Evolutionary conservation across 495 filamentous ascomycete genomes (phyloP).

Genomic region (Penicillium herquei): DNA sequence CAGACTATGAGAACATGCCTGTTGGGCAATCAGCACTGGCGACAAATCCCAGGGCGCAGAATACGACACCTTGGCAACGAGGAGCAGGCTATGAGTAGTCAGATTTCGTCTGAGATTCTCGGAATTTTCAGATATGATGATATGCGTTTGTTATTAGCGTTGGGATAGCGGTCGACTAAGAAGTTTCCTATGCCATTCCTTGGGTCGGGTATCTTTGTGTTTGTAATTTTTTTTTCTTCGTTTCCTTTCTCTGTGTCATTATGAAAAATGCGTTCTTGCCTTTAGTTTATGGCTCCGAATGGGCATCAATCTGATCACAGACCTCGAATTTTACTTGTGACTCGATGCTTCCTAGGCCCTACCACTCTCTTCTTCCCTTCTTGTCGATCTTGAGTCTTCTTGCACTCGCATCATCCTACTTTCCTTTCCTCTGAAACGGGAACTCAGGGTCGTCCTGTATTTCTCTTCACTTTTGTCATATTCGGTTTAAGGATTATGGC

Average conservation of each 20-base stretch:
- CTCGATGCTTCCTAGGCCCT: background rate
- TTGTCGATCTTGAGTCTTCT: slow-evolving; percentile 10
- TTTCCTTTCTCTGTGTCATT: background rate
- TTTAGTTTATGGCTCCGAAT: too few relatives aligned
- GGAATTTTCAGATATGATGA: slow-evolving; percentile 41
- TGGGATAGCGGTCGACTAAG: slow-evolving; percentile 30
- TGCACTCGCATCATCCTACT: slow-evolving; percentile 9
- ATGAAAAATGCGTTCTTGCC: background rate
- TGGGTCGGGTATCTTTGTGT: slow-evolving; percentile 13
- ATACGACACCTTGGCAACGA: slow-evolving; percentile 63
- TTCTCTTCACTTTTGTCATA: slow-evolving; percentile 31
- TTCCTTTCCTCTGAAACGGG: background rate
- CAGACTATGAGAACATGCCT: slow-evolving; percentile 33
- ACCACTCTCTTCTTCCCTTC: slow-evolving; percentile 1
- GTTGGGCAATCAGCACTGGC: slow-evolving; percentile 27
- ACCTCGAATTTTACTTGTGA: slow-evolving; percentile 4
- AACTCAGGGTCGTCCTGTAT: slow-evolving; percentile 12
- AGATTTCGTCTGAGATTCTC: slow-evolving; percentile 16
- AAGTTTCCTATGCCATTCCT: slow-evolving; percentile 23
- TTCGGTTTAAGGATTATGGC: slow-evolving; percentile 22
- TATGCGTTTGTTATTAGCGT: slow-evolving; percentile 41
- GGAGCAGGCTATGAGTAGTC: slow-evolving; percentile 66
- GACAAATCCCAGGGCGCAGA: slow-evolving; percentile 46
- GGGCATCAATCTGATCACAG: slow-evolving; percentile 8
- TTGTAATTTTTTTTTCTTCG: slow-evolving; percentile 1